phyloP scores from a whole-genome alignment of 805 yeast species.

The Kurtzmaniella fragi region DNA sequence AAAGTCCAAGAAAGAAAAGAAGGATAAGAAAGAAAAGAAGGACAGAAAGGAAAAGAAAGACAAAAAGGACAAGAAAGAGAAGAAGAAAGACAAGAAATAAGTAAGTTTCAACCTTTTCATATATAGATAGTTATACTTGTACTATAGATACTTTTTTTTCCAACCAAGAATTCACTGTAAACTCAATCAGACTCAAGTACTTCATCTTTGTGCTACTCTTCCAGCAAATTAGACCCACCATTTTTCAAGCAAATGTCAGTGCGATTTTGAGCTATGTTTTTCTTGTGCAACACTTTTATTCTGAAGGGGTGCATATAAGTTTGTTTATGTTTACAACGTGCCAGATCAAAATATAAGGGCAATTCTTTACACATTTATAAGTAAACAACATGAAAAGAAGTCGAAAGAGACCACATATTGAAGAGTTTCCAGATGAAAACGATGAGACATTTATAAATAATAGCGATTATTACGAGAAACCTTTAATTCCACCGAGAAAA shows the following conservation, averaged over 20 bases:
- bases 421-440: constrained; percentile 7
- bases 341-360: neutral
- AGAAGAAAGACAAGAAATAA: constrained; percentile 14
- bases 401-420: constrained; percentile 1
- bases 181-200: too few species aligned
- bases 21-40: constrained; percentile 17
- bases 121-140: neutral
- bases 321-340: too few species aligned
- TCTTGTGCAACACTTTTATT: too few species aligned
- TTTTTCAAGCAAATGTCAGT: too few species aligned
- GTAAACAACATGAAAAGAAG: neutral
- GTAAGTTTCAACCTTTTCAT: neutral
- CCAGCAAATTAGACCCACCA: too few species aligned
- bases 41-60: constrained; percentile 20
- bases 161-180: too few species aligned
- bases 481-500: too few species aligned
- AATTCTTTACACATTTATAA: neutral
- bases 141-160: too few species aligned
- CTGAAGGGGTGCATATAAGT: too few species aligned
- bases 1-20: constrained; percentile 15
- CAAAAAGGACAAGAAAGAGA: constrained; percentile 22
- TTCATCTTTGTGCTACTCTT: too few species aligned
- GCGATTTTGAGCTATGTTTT: too few species aligned
- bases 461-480: constrained; percentile 21
- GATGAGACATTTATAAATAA: constrained; percentile 32